Evolutionary conservation across 305 asterid genomes (phyloP).

Genomic region (Fraxinus angustifolia): DNA sequence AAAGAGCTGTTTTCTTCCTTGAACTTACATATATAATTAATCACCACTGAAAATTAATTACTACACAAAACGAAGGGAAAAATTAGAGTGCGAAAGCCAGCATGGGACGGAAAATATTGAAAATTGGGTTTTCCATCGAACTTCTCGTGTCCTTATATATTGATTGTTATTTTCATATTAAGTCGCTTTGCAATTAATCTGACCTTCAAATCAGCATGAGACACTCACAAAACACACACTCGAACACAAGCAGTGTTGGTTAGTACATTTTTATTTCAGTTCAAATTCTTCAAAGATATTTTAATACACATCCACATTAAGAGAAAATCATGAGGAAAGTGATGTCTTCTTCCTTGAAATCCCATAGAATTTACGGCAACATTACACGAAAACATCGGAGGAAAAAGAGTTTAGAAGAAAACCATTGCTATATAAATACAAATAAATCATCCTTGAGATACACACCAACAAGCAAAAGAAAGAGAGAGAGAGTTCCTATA

Average conservation of each 20-base stretch:
- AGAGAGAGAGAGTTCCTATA: background rate
- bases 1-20: background rate
- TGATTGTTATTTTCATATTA: no score
- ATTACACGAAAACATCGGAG: background rate
- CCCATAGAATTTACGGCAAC: background rate
- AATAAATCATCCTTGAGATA: background rate
- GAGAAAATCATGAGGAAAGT: background rate
- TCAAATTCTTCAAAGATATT: background rate
- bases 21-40: background rate
- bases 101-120: background rate
- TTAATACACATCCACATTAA: background rate
- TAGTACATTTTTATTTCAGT: background rate
- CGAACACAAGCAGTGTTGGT: background rate
- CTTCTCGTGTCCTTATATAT: background rate
- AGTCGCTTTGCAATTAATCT: background rate
- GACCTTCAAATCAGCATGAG: background rate
- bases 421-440: background rate
- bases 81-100: background rate
- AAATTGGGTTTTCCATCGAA: background rate
- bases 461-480: background rate
- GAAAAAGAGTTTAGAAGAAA: background rate
- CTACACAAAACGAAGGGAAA: background rate
- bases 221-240: background rate
- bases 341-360: background rate
- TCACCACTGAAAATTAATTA: no score